Evolutionary conservation across 352 stramenopile species (phyloP), one percentile per base, ranked within the genome.

Genomic region (Globisporangium acanthophoron): DNA sequence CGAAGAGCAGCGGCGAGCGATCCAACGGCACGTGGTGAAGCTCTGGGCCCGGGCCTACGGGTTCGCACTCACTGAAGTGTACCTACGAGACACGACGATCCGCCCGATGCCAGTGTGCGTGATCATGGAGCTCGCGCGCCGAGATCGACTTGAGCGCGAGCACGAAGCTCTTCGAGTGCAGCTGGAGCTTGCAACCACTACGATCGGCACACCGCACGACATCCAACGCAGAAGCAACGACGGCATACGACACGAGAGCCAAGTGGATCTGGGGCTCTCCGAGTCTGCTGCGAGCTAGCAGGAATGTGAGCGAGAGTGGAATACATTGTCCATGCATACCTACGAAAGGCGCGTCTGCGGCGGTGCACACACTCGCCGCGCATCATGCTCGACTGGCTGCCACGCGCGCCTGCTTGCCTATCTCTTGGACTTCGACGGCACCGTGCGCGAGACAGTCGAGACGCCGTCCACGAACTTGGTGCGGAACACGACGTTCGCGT

Each of bases 381-480:
- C 20, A 24, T 35, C 18, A n/a, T 16, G 15, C 21, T 31, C 33
- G 20, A 27, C 29, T 54, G 27, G 16, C 41, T 20, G n/a, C 41
- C 41, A 12, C n/a, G 15, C 41, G 15, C 20, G 41, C 41, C 15
- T 24, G 41, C 18, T 3, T 24, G 41, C 43, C 69, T 78, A 74
- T 74, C 67, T 71, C 59, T 66, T 80, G 11, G 67, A 76, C 64
- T 89, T 91, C 18, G 65, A 66, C 5, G 85, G 85, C 44, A 93
- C 76, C 3, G 96, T 99, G 50, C 97, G 74, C n/a, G 90, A 90
- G 3, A 99, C 97, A 20, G 97, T 98, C n/a, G 96, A 99, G 40
- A 99, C 90, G 35, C 97, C 97, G 70, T 99, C 97, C n/a, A 99
- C 96, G 65, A 99, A 99, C 75, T 99, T 99, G 33, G 97, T 99